Percentiles rank a stretch among this genome's conserved stretches.
phyloP scores from a whole-genome alignment of 352 stramenopile species.

The Thalassiosira mediterranea region DNA sequence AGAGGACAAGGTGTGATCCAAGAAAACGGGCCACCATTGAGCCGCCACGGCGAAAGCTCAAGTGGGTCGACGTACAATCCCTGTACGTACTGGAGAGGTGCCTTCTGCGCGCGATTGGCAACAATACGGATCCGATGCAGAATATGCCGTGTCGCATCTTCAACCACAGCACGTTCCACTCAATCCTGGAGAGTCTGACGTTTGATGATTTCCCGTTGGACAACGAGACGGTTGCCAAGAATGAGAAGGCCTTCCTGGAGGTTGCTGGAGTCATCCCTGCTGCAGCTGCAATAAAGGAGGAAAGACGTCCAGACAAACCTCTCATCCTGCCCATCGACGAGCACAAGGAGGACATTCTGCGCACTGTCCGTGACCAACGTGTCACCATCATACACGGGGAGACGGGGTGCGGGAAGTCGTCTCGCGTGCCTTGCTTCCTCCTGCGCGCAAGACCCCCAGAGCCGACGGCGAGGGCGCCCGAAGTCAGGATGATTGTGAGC shows the following conservation, averaged over 20 bases:
- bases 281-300: background rate
- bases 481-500: slow-evolving; percentile 94
- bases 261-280: slow-evolving; percentile 15
- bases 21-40: slow-evolving; percentile 7
- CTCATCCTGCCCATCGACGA: slow-evolving; percentile 75
- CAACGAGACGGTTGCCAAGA: slow-evolving; percentile 35
- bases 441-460: slow-evolving; percentile 81
- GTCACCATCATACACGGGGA: slow-evolving; percentile 85
- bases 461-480: slow-evolving; percentile 53
- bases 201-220: slow-evolving; percentile 42
- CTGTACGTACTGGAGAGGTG: slow-evolving; percentile 60
- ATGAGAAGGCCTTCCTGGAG: slow-evolving; percentile 37
- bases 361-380: slow-evolving; percentile 62
- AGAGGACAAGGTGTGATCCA: slow-evolving; percentile 3
- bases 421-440: slow-evolving; percentile 92
- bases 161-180: slow-evolving; percentile 32
- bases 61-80: slow-evolving; percentile 53
- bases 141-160: slow-evolving; percentile 34
- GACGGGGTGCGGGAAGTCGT: slow-evolving; percentile 96
- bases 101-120: slow-evolving; percentile 27
- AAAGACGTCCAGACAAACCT: slow-evolving; percentile 22
- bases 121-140: slow-evolving; percentile 11
- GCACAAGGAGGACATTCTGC: slow-evolving; percentile 71
- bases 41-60: slow-evolving; percentile 21
- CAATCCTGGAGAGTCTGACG: slow-evolving; percentile 31